A percentile compares a stretch with the other conserved stretches of the same genome.
phyloP scores from a whole-genome alignment of 208 protist species.

The Wallacemonas collosoma region DNA sequence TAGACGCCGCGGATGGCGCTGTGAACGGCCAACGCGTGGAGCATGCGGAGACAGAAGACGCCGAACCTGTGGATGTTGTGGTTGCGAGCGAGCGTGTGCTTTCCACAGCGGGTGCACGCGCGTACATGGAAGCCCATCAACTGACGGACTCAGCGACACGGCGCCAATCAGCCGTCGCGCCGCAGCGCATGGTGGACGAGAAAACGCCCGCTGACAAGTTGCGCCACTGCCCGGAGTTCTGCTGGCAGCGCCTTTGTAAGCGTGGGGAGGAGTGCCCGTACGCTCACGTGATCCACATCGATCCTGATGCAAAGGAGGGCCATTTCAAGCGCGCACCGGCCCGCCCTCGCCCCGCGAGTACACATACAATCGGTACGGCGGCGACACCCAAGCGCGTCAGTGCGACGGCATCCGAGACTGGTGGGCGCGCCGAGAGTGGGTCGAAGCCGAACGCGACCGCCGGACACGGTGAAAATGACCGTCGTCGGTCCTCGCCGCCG shows the following conservation, averaged over 20 bases:
- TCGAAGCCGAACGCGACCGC: not conserved
- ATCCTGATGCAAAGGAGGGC: constrained; percentile 31
- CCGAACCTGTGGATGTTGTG: not conserved
- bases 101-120: not conserved
- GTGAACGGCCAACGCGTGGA: not conserved
- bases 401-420: not conserved
- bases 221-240: constrained; percentile 42
- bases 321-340: constrained; percentile 37
- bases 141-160: not conserved
- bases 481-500: constrained; percentile 5
- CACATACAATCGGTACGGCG: not conserved
- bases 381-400: not conserved
- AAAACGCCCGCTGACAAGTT: constrained; percentile 15
- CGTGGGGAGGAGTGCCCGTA: constrained; percentile 40
- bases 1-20: constrained; percentile 12
- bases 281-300: constrained; percentile 44
- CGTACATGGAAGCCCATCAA: not conserved
- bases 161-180: too few relatives aligned
- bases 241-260: constrained; percentile 40
- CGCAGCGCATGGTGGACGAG: too few relatives aligned
- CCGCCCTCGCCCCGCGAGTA: not conserved
- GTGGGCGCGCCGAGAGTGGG: not conserved
- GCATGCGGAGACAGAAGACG: not conserved
- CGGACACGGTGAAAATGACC: not conserved
- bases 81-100: constrained; percentile 13